Evolutionary conservation across 495 filamentous ascomycete genomes (phyloP), one percentile per base, ranked within the genome.

Genomic region (Penicillium malachiteum): DNA sequence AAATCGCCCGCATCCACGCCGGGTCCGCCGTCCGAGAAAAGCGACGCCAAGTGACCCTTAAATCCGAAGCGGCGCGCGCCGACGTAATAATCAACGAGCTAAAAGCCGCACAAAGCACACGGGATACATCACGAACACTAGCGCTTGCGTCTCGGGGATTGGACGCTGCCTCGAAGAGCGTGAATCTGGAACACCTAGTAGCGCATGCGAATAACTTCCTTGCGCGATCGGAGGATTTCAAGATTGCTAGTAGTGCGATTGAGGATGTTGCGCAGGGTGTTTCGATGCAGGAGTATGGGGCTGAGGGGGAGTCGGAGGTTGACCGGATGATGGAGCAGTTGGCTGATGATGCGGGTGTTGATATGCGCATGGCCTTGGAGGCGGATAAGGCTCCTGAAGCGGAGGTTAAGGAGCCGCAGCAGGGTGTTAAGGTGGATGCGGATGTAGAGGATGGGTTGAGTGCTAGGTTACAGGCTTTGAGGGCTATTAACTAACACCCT

Each of bases 51-150:
- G 74, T 78, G 7, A 73, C 69, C 4, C 68, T 78, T 12, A 71
- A 66, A 60, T 70, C 71, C 5, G 76, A 78, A 64, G 76, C 76
- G 7, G 76, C 76, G 11, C 72, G 76, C 6, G 74, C 76, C 35
- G 76, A 78, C 40, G 76, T 78, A 0, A 78, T 78, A 12, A 78
- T 78, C 66, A 78, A 78, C 55, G 76, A 78, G 50, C 66, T 78
- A 10, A 78, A 78, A 56, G 74, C 76, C 13, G 76, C 74, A 0
- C 76, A 78, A 40, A 72, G 68, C 54, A 78, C 76, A 7, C 74
- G 76, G 12, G 76, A 78, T 51, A 78, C 76, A 7, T 76, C 76
- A 2, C 65, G 74, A 2, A 78, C 76, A 0, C 66, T 78, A 2
- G 74, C 73, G 12, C 37, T 78, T 18, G 76, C 76, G 0, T 74